These are phyloP conservation scores for Leccinum uliginosum DNA, from an alignment of 768 basidiomycete species.

Conservation along the genomic window DNA sequence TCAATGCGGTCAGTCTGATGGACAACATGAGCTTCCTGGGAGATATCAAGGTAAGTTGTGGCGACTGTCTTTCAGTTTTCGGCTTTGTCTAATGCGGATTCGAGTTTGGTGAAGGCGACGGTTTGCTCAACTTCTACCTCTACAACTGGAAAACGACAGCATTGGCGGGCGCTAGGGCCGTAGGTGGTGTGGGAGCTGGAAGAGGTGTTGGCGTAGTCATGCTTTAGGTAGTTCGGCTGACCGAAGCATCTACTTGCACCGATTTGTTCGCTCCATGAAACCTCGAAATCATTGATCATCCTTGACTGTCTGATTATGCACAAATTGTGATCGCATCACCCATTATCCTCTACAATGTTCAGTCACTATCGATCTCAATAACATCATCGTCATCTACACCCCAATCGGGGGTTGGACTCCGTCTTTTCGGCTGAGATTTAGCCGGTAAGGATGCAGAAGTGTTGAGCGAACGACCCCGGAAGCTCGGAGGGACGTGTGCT, in stretches of 20 bases:
- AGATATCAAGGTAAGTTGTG: constrained; percentile 67
- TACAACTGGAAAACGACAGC: constrained; percentile 92
- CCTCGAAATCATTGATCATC: not conserved
- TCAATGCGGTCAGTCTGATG: constrained; percentile 94
- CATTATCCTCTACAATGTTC: constrained; percentile 9
- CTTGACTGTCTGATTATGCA: constrained; percentile 1
- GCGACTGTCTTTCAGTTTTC: not conserved
- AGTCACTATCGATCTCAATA: constrained; percentile 84
- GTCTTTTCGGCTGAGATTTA: constrained; percentile 34
- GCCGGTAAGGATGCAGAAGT: constrained; percentile 45
- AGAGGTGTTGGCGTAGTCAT: constrained; percentile 90
- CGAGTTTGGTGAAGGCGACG: constrained; percentile 92
- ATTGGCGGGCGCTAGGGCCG: constrained; percentile 63
- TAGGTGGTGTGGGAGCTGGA: constrained; percentile 54
- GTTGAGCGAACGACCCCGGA: constrained; percentile 40
- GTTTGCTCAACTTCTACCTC: constrained; percentile 85
- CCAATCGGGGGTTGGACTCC: constrained; percentile 76
- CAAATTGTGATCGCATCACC: constrained; percentile 1
- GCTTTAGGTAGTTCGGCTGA: constrained; percentile 47
- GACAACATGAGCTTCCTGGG: constrained; percentile 82
- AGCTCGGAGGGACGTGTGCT: constrained; percentile 30
- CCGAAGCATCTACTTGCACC: not conserved
- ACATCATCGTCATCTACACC: constrained; percentile 82
- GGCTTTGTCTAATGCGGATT: constrained; percentile 6
- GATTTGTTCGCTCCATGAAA: not conserved